Base-by-base conservation (phyloP, 345 rosid genomes). In the Cardamine resedifolia region DNA sequence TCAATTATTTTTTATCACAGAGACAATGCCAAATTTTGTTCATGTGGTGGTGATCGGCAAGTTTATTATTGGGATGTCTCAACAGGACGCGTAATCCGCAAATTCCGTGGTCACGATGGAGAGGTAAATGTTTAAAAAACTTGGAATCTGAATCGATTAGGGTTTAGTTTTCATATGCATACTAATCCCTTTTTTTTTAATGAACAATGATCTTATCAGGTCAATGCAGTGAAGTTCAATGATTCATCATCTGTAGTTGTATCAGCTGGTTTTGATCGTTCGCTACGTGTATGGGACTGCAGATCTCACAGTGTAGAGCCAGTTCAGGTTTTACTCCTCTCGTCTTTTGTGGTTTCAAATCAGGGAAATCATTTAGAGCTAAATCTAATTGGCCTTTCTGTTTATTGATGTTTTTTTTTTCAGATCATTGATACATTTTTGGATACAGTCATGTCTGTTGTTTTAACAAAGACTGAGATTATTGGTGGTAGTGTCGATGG, bases 401-500 rank as follows among this genome's bases (percentile, higher is more conserved):
- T 18, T 33, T 48, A 10, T 50, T 58, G 27, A 15, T 72, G 19
- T 66, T 52, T 21, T 62, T 52, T 21, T 62, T 24, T 15, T 3
- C 86, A 95, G 98, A 81, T 95, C 53, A 85, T 95, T 73, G 86
- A 90, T 76, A 73, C 96, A 0, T 95, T 95, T 82, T 55, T 76
- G 55, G 99, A 95, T 64, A 87, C 97, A 49, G 98, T 91, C 28
- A 95, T 91, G 99, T 95, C 98, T 69, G 98, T 95, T 58, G 86
- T 91, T 71, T 76, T 95, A 52, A 95, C 98, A 31, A 91, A 87
- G 80, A 88, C 91, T 33, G 98, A 91, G 85, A 88, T 91, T 56
- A 86, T 95, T 58, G 98, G 89, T 58, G 99, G 99, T 77, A 90
- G 98, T 67, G 99, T 95, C 24, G 99, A 91, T 78, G 99, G 99